phyloP scores from a whole-genome alignment of 2,329 filamentous ascomycete species.

The Hymenoscyphus occultus region DNA sequence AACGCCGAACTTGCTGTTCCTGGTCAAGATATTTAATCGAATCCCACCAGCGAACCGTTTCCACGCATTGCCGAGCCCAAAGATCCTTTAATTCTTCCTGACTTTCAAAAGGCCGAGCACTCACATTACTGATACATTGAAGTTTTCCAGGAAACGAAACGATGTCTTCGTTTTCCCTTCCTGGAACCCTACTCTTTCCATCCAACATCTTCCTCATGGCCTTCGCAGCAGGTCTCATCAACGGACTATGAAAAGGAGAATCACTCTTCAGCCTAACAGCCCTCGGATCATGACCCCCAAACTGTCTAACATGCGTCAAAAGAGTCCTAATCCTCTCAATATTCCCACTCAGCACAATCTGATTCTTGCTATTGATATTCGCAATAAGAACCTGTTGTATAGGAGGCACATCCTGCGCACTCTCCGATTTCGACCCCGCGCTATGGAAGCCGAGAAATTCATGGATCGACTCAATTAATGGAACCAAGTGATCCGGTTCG shows the following conservation, averaged over 20 bases:
- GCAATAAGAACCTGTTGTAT: slow-evolving; percentile 87
- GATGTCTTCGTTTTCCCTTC: slow-evolving; percentile 57
- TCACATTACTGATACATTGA: slow-evolving; percentile 84
- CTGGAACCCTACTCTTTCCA: slow-evolving; percentile 52
- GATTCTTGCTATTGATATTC: slow-evolving; percentile 93
- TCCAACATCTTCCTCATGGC: slow-evolving; percentile 69
- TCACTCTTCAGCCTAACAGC: slow-evolving; percentile 84
- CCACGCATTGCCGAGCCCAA: slow-evolving; percentile 77
- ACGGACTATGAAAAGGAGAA: slow-evolving; percentile 84
- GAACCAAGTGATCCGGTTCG: slow-evolving; percentile 70
- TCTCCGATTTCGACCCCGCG: slow-evolving; percentile 65
- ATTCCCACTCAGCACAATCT: slow-evolving; percentile 89
- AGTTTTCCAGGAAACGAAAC: slow-evolving; percentile 72
- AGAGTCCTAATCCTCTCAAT: slow-evolving; percentile 79
- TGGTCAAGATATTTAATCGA: slow-evolving; percentile 87
- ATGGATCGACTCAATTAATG: slow-evolving; percentile 69
- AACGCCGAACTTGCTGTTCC: slow-evolving; percentile 74
- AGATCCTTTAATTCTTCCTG: slow-evolving; percentile 75
- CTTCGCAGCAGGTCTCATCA: slow-evolving; percentile 81
- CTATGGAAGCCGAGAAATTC: slow-evolving; percentile 72
- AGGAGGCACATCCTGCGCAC: slow-evolving; percentile 63
- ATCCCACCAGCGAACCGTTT: slow-evolving; percentile 93
- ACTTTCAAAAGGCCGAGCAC: slow-evolving; percentile 71
- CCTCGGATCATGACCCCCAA: slow-evolving; percentile 85
- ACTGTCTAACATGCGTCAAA: slow-evolving; percentile 80